phyloP scores from a whole-genome alignment of 495 filamentous ascomycete genomes.

The Talaromyces thailandensis region DNA sequence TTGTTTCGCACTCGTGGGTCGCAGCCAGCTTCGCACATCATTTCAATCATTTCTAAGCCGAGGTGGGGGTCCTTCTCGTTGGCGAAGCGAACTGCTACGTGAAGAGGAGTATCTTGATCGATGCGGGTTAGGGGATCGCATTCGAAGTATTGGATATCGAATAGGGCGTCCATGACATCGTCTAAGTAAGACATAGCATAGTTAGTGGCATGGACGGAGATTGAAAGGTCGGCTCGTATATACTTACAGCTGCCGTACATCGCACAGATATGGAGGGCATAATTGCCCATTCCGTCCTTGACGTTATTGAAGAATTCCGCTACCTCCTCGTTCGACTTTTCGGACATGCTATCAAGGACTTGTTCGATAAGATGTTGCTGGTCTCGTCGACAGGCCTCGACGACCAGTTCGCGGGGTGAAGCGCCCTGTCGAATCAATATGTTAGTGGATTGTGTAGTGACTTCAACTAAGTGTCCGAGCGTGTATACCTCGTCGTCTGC shows the following conservation, averaged over 20 bases:
- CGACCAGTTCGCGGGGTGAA: slow-evolving; percentile 70
- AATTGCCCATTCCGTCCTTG: slow-evolving; percentile 74
- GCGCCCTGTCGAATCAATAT: slow-evolving; percentile 56
- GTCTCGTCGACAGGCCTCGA: slow-evolving; percentile 90
- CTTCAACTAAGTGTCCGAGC: background rate
- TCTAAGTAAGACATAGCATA: slow-evolving; percentile 35
- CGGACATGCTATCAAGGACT: slow-evolving; percentile 34
- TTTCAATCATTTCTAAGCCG: slow-evolving; percentile 64
- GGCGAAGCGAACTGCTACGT: slow-evolving; percentile 77
- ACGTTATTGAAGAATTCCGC: slow-evolving; percentile 74
- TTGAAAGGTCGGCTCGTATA: background rate
- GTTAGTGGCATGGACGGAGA: background rate
- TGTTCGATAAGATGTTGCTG: slow-evolving; percentile 73
- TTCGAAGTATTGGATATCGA: slow-evolving; percentile 91
- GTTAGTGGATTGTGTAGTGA: background rate
- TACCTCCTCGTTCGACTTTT: slow-evolving; percentile 43
- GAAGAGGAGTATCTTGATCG: slow-evolving; percentile 85
- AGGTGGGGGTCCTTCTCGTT: slow-evolving; percentile 59
- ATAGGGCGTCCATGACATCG: slow-evolving; percentile 82
- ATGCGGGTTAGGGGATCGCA: slow-evolving; percentile 76
- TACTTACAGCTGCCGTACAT: slow-evolving; percentile 73
- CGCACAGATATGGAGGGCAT: slow-evolving; percentile 84
- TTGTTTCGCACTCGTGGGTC: slow-evolving; percentile 52
- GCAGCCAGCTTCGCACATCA: slow-evolving; percentile 89
- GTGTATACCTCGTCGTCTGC: slow-evolving; percentile 31